Evolutionary conservation across 2,329 filamentous ascomycete species (phyloP).

Genomic region (Fusarium mundagurra): DNA sequence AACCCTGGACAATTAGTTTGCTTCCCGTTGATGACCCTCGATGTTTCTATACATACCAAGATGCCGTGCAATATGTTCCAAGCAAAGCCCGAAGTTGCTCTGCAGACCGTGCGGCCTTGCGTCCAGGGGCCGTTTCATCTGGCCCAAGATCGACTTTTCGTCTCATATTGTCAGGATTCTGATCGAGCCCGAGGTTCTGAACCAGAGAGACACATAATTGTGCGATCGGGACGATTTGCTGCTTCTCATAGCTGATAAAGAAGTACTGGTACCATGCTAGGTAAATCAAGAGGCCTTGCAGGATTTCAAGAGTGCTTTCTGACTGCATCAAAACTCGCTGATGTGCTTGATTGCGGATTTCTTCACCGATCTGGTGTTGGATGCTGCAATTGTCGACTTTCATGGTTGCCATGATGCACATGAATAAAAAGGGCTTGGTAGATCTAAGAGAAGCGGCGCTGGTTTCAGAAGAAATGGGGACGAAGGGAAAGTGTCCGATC

Average conservation of each 20-base stretch:
- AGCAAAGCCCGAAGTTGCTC: slow-evolving; percentile 11
- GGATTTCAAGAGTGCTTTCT: slow-evolving; percentile 8
- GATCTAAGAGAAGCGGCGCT: background rate
- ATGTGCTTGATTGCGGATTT: slow-evolving; percentile 1
- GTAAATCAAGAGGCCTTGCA: slow-evolving; percentile 1
- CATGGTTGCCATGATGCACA: slow-evolving; percentile 13
- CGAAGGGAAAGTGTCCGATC: background rate
- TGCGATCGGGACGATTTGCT: slow-evolving; percentile 7
- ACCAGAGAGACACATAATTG: slow-evolving; percentile 6
- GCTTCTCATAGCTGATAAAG: slow-evolving; percentile 13
- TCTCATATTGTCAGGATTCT: slow-evolving; percentile 6
- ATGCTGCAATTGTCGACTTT: slow-evolving; percentile 10
- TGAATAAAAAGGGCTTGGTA: background rate
- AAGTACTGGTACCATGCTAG: slow-evolving; percentile 20
- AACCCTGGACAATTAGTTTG: background rate
- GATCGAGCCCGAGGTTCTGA: slow-evolving; percentile 3
- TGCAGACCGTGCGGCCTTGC: background rate
- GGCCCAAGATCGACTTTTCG: slow-evolving; percentile 15
- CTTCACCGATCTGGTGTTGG: background rate
- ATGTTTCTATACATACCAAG: background rate
- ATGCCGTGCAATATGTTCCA: slow-evolving; percentile 11
- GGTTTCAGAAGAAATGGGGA: background rate
- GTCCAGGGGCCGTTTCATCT: background rate
- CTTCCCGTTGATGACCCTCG: accelerated
- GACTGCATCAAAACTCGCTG: slow-evolving; percentile 14